phyloP scores from a whole-genome alignment of 768 basidiomycete genomes.

The Clavulina sp. region DNA sequence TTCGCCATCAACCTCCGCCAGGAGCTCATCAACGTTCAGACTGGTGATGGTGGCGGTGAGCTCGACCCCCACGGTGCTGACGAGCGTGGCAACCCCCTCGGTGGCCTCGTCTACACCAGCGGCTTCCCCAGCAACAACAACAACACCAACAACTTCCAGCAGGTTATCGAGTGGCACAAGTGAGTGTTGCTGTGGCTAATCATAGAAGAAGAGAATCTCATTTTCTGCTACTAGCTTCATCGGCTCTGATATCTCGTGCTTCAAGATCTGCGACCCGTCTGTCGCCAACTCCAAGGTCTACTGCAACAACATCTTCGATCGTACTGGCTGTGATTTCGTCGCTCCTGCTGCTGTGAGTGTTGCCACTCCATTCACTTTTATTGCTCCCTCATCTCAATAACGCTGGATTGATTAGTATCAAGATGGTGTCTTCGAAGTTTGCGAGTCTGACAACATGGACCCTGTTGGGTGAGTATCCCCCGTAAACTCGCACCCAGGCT shows the following conservation, averaged over 20 bases:
- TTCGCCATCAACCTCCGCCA: conserved; percentile 38
- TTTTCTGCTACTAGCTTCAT: conserved; percentile 18
- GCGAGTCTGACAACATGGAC: conserved; percentile 15
- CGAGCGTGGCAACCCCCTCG: conserved; percentile 19
- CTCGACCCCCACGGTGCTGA: conserved; percentile 38
- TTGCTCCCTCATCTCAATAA: not conserved
- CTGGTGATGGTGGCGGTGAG: conserved; percentile 43
- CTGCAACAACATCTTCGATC: conserved; percentile 14
- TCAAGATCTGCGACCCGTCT: conserved; percentile 19
- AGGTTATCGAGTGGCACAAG: conserved; percentile 14
- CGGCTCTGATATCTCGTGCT: conserved; percentile 17
- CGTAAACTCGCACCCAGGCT: too few relatives aligned
- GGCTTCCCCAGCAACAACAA: conserved; percentile 9
- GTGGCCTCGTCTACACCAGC: conserved; percentile 23
- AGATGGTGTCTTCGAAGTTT: conserved; percentile 12
- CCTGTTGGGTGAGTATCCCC: too few relatives aligned
- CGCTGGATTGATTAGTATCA: conserved; percentile 5
- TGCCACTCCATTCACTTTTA: too few relatives aligned
- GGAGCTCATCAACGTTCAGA: conserved; percentile 39
- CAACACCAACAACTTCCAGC: conserved; percentile 7
- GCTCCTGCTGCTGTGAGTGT: conserved; percentile 4
- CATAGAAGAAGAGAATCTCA: not conserved
- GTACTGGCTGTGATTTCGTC: conserved; percentile 15
- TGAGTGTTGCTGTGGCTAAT: not conserved
- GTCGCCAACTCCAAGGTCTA: conserved; percentile 9